Base-by-base conservation (phyloP, 768 basidiomycete genomes). In the Gloeostereum incarnatum region DNA sequence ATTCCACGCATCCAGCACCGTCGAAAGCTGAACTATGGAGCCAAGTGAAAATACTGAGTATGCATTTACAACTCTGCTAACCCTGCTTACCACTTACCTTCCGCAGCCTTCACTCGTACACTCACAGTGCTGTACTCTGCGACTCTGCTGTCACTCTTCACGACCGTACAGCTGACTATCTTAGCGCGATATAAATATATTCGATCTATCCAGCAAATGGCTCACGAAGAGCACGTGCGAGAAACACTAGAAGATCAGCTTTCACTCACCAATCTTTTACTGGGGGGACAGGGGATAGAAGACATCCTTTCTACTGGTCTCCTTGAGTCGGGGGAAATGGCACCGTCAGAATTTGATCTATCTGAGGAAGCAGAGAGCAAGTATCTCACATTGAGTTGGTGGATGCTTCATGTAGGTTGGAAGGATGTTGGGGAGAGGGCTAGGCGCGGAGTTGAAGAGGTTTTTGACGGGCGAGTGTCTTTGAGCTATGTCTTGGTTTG, bases 391-490 rank as follows among this genome's bases (percentile, higher is more conserved):
- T 71, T 93, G 48, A 86, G 80, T 26, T 97, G 91, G 90, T 94
- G 91, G 90, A 65, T 94, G 7, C 50, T 94, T 39, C 81, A 96
- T 52, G 82, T 90, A 3, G 91, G 93, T 0, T 94, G 92, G 91
- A 85, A 81, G 47, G 81, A 82, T 41, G 70, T 97, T 0, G 78
- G 74, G 0, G 76, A 78, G 45, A 64, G 86, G 26, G 84, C 92
- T 0, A 61, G 79, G 47, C 60, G 70, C 23, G 82, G 74, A 0
- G 88, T 92, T 0, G 81, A 88, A 49, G 81, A 81, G 41, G 87
- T 86, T 0, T 87, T 96, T 41, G 81, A 87, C 38, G 75, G 76
- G 92, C 93, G 43, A 46, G 85, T 62, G 22, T 22, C 24, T 8
- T 42, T 38, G 31, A 8, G 29, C 29, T 13, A 30, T 30, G 29